These are phyloP conservation scores for Cyberlindnera maclurae DNA, from an alignment of 805 yeast genomes.

Conservation along the genomic window DNA sequence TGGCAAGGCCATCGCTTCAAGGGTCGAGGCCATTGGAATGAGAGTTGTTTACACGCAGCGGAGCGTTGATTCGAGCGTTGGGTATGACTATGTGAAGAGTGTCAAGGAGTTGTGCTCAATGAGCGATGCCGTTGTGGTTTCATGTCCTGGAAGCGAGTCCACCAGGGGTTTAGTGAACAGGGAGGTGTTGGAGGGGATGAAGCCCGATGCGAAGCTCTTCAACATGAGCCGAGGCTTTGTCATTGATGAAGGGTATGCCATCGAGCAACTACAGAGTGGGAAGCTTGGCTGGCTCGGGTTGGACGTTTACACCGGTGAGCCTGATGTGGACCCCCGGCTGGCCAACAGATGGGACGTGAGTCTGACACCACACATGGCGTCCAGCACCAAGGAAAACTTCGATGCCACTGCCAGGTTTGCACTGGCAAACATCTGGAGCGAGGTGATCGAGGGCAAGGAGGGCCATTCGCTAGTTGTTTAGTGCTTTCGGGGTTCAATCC, in stretches of 20 bases:
- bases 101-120: constrained; percentile 28
- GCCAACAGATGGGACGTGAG: constrained; percentile 34
- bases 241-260: constrained; percentile 42
- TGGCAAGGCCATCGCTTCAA: constrained; percentile 46
- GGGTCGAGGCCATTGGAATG: constrained; percentile 50
- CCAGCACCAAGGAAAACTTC: constrained; percentile 43
- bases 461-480: constrained; percentile 20
- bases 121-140: constrained; percentile 47
- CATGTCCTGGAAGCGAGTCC: constrained; percentile 49
- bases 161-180: constrained; percentile 43
- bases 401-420: constrained; percentile 38
- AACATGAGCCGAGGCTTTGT: constrained; percentile 57
- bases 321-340: constrained; percentile 28
- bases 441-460: constrained; percentile 27
- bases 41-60: constrained; percentile 49
- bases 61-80: constrained; percentile 30
- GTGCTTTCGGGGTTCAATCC: no score
- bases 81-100: constrained; percentile 26
- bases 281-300: constrained; percentile 48
- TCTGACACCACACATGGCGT: constrained; percentile 58
- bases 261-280: constrained; percentile 31
- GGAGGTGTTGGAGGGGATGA: constrained; percentile 31
- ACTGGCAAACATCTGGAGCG: constrained; percentile 34
- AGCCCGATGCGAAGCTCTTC: constrained; percentile 39
- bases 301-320: constrained; percentile 57